Evolutionary conservation across 2,329 filamentous ascomycete species (phyloP).

Genomic region (Thelonectria olida): DNA sequence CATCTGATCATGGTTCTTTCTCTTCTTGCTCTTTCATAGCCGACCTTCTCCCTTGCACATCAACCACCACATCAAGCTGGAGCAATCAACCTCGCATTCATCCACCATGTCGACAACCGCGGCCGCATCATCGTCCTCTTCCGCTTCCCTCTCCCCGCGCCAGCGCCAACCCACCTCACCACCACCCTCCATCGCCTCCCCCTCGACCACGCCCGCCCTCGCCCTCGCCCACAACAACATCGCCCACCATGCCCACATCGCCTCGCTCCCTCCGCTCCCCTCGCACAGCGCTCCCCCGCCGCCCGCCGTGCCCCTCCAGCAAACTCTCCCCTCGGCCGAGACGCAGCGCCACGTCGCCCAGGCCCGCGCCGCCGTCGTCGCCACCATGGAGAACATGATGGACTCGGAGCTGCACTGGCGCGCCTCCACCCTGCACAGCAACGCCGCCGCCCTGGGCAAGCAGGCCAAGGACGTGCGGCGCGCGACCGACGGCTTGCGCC

Average conservation of each 20-base stretch:
- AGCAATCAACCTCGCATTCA: not conserved
- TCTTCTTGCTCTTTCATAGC: not conserved
- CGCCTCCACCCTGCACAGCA: slow-evolving; percentile 74
- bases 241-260: slow-evolving; percentile 15
- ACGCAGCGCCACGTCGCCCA: slow-evolving; percentile 61
- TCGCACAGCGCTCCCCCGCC: slow-evolving; percentile 26
- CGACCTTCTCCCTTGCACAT: not conserved
- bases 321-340: slow-evolving; percentile 52
- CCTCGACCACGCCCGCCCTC: slow-evolving; percentile 26
- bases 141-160: slow-evolving; percentile 29
- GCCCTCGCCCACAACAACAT: slow-evolving; percentile 32
- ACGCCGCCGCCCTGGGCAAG: slow-evolving; percentile 69
- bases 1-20: not conserved
- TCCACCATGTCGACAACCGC: slow-evolving; percentile 17
- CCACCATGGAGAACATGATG: slow-evolving; percentile 74
- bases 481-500: slow-evolving; percentile 67
- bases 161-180: slow-evolving; percentile 37
- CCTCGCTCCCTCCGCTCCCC: slow-evolving; percentile 17
- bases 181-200: slow-evolving; percentile 36
- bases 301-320: slow-evolving; percentile 39
- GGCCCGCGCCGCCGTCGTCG: slow-evolving; percentile 67
- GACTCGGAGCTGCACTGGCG: slow-evolving; percentile 74
- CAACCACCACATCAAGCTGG: not conserved
- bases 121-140: slow-evolving; percentile 29
- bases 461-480: slow-evolving; percentile 74